Evolutionary conservation across 441 rosid species (phyloP), one percentile per base, ranked within the genome.

Genomic region (Erodium trifolium): DNA sequence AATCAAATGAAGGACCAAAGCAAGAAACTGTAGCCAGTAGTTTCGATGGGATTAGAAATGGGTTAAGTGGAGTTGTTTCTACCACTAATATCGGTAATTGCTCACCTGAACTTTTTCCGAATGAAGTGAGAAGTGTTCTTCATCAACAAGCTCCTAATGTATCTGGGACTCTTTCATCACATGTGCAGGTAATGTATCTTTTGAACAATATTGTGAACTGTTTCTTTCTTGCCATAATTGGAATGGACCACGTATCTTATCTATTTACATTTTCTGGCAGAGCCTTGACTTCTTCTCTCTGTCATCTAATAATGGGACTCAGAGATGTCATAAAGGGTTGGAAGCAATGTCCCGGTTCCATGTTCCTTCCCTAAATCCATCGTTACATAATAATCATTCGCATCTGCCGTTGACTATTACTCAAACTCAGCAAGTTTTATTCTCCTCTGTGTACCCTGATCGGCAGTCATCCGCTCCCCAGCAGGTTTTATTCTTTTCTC

Each of bases 231-330:
- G 34, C 29, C 64, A n/a, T 16, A 13, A n/a, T 3, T 31, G 34
- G 34, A 31, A 31, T 51, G 59, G 59, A 51, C 64, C 68, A 37
- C 3, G 71, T 14, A n/a, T 34, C 77, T 66, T 72, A 73, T 71
- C 41, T 10, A 53, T 51, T 45, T 55, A 57, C 76, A 66, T 68
- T 73, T 68, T 67, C 72, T 41, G 31, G 76, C 85, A 93, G 98
- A 73, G 78, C 76, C 87, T 78, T 68, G 78, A 89, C 34, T 31
- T 31, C 82, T 71, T 91, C 73, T 84, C 94, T 73, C 72, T 89
- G 63, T 79, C 88, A 7, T 29, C 79, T 65, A 72, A 71, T 13
- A 66, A 63, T 9, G 35, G 78, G 63, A 66, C 23, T 12, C 65
- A 53, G 63, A 76, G 76, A 76, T 51, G 13, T 37, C 78, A 65